These are phyloP conservation scores for Boletus subparvulus DNA, from an alignment of 768 basidiomycete genomes.

Conservation along the genomic window DNA sequence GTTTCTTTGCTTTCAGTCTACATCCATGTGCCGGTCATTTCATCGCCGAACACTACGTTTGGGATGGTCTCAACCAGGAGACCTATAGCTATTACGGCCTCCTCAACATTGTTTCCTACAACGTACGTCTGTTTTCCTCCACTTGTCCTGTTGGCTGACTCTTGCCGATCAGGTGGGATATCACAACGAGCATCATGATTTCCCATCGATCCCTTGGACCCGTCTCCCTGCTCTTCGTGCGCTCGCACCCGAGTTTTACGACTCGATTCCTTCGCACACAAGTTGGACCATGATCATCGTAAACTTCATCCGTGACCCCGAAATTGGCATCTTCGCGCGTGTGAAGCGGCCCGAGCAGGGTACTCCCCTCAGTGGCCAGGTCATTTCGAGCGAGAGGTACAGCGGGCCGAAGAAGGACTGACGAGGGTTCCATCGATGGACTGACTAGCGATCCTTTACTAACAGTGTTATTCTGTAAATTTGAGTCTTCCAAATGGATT, in stretches of 20 bases:
- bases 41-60: constrained; percentile 95
- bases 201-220: constrained; percentile 96
- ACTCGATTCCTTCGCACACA: constrained; percentile 79
- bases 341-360: constrained; percentile 68
- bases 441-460: constrained; percentile 3
- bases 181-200: constrained; percentile 99
- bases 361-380: constrained; percentile 17
- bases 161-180: constrained; percentile 74
- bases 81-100: constrained; percentile 97
- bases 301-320: constrained; percentile 89
- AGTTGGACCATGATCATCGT: constrained; percentile 94
- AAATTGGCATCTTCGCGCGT: constrained; percentile 86
- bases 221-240: constrained; percentile 78
- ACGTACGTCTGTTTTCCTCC: constrained; percentile 52
- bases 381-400: constrained; percentile 9
- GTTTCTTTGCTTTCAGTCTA: constrained; percentile 96
- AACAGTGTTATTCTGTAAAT: not conserved
- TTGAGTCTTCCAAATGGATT: too few species aligned
- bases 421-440: constrained; percentile 5
- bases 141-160: not conserved
- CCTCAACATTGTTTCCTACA: constrained; percentile 89
- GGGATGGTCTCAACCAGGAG: constrained; percentile 91
- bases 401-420: constrained; percentile 17
- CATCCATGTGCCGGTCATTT: constrained; percentile 98
- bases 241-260: constrained; percentile 92